Conservation (phyloP, 2,329 filamentous ascomycete genomes). For the Seiridium cupressi region DNA sequence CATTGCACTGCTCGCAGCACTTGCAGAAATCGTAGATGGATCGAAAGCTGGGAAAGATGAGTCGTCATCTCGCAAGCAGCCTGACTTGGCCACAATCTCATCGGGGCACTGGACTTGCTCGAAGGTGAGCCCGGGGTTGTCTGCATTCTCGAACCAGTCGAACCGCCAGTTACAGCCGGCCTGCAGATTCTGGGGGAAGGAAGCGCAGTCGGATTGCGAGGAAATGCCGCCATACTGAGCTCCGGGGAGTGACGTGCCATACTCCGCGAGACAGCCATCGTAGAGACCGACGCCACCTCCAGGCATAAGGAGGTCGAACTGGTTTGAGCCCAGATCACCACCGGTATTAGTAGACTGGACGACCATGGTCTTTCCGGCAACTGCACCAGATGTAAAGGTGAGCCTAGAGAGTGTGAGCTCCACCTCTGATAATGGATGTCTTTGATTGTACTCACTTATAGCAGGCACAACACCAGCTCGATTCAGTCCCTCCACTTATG, state of each 20-base stretch:
- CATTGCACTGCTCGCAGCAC: not conserved
- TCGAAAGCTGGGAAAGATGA: constrained; percentile 10
- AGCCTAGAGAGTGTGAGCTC: constrained; percentile 12
- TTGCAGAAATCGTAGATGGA: no score
- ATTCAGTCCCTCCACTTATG: constrained; percentile 43
- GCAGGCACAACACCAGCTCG: constrained; percentile 54
- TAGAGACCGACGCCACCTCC: constrained; percentile 49
- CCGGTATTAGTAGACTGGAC: constrained; percentile 59
- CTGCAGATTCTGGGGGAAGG: constrained; percentile 40
- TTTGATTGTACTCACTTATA: constrained; percentile 37
- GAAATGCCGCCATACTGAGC: constrained; percentile 46
- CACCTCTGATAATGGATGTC: no score
- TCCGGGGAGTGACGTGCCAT: constrained; percentile 35
- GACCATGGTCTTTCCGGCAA: constrained; percentile 54
- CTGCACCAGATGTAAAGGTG: constrained; percentile 35
- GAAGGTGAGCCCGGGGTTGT: constrained; percentile 45
- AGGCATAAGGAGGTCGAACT: constrained; percentile 49
- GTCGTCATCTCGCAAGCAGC: constrained; percentile 30
- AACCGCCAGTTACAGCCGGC: constrained; percentile 51
- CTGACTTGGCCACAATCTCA: constrained; percentile 39
- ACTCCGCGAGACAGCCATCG: constrained; percentile 42
- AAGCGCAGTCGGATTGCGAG: constrained; percentile 37
- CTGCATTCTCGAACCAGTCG: constrained; percentile 48
- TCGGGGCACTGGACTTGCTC: constrained; percentile 46
- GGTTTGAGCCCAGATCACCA: constrained; percentile 46